Base-by-base conservation (phyloP, 495 filamentous ascomycete species). In the Chaetomium fimeti region DNA sequence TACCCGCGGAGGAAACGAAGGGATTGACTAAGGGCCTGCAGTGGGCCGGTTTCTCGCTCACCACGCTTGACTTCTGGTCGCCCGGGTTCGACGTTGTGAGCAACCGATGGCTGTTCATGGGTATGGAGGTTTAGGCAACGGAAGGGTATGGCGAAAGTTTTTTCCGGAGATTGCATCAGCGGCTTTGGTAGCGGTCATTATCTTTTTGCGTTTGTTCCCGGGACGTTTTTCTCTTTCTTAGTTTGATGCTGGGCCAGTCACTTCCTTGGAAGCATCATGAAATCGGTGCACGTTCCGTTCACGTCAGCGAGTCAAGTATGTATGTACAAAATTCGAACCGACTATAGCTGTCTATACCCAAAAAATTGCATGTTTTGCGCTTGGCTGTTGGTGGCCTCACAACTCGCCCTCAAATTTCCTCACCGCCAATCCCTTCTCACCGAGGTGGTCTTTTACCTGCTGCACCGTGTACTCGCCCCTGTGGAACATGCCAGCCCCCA, bases 401-500 rank as follows among this genome's bases (percentile, higher is more conserved):
- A 79, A 67, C 25, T 79, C 75, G 0, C 77, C 77, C 54, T 96
- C 92, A 71, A 88, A 89, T 63, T 85, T 81, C 63, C 94, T 82
- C 18, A 98, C 88, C 60, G 92, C 73, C 57, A 96, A 79, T 2
- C 88, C 88, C 69, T 85, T 84, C 27, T 82, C 74, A n/a, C 81
- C 81, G 45, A 98, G 72, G 69, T 88, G 83, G 63, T 92, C 86
- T 74, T 98, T 98, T n/a, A 98, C 94, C 66, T 98, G 86, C 72
- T 87, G 86, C 11, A 98, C 93, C 1, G 93, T 97, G 73, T 92
- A 98, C 77, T 98, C 93, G 29, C 88, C 90, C 32, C 95, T 83
- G 78, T 98, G 94, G 74, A 98, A 98, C 88, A 98, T 98, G 57
- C 94, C 94, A 27, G 94, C 94, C 18, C 94, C 94, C 38, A 98